Percentiles rank a stretch among this genome's conserved stretches.
These are phyloP conservation scores for Mycena sp. DNA, from an alignment of 1,284 basidiomycete genomes.

Conservation along the genomic window DNA sequence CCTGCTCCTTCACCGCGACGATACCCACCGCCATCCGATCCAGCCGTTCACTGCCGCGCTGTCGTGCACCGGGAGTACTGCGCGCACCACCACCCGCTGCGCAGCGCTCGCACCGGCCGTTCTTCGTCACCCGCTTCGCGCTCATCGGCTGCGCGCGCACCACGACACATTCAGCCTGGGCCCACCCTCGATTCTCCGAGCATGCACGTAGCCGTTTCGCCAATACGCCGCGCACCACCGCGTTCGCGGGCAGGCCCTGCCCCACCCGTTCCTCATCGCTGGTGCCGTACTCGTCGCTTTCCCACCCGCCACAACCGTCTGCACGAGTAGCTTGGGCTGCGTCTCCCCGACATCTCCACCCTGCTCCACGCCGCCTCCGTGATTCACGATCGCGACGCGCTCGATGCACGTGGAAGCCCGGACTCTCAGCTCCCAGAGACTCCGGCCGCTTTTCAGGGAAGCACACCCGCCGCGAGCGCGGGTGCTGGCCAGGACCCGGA, in stretches of 20 bases:
- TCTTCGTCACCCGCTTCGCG: too few species aligned
- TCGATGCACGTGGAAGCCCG: not conserved
- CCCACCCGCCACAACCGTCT: not conserved
- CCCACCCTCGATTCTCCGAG: not conserved
- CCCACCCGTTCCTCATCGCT: not conserved
- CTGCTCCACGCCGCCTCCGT: not conserved
- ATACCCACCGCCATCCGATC: not conserved
- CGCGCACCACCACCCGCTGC: not conserved
- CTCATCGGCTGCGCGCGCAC: not conserved
- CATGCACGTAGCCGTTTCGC: not conserved
- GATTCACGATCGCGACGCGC: not conserved
- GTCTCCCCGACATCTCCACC: not conserved
- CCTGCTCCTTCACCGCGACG: not conserved
- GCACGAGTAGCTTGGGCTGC: not conserved
- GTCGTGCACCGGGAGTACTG: not conserved
- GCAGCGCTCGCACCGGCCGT: too few species aligned
- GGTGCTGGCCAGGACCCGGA: not conserved
- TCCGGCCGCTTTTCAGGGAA: not conserved
- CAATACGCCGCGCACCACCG: not conserved
- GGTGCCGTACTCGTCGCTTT: not conserved
- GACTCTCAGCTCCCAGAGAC: not conserved
- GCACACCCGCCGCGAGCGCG: not conserved
- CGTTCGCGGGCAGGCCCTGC: not conserved
- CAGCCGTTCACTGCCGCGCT: not conserved
- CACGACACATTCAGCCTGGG: too few species aligned